These are phyloP conservation scores for Gynandropsis gynandra DNA, from an alignment of 345 rosid species.

Conservation along the genomic window DNA sequence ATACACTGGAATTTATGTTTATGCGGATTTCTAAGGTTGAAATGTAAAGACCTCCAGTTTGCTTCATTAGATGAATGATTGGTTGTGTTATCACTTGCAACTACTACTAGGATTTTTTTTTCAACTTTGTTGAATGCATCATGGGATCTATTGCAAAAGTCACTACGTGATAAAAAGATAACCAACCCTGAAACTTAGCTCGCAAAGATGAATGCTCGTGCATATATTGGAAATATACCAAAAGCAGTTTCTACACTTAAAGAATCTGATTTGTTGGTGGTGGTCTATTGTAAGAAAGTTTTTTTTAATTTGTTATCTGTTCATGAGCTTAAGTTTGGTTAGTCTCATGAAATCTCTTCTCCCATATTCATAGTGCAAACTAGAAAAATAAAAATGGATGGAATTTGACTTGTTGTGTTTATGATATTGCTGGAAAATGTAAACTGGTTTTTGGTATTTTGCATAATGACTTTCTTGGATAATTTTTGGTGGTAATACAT, in stretches of 20 bases:
- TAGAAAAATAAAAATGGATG: too few species aligned
- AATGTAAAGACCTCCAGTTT: constrained; percentile 46
- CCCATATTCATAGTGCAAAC: too few species aligned
- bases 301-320: too few species aligned
- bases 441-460: too few species aligned
- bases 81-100: constrained; percentile 63
- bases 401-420: too few species aligned
- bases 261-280: constrained; percentile 77
- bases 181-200: constrained; percentile 66
- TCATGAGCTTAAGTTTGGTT: too few species aligned
- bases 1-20: constrained; percentile 76
- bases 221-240: constrained; percentile 68
- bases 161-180: constrained; percentile 56
- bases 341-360: too few species aligned
- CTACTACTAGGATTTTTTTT: constrained; percentile 71
- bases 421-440: too few species aligned
- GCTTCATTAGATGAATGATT: constrained; percentile 78
- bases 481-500: too few species aligned
- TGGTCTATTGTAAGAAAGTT: constrained; percentile 81
- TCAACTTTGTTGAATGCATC: constrained; percentile 71
- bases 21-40: constrained; percentile 76
- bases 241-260: constrained; percentile 60
- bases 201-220: constrained; percentile 68
- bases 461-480: too few species aligned
- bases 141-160: constrained; percentile 59